Conservation (phyloP, 257 asterid genomes). For the Linderniella brevidens region DNA sequence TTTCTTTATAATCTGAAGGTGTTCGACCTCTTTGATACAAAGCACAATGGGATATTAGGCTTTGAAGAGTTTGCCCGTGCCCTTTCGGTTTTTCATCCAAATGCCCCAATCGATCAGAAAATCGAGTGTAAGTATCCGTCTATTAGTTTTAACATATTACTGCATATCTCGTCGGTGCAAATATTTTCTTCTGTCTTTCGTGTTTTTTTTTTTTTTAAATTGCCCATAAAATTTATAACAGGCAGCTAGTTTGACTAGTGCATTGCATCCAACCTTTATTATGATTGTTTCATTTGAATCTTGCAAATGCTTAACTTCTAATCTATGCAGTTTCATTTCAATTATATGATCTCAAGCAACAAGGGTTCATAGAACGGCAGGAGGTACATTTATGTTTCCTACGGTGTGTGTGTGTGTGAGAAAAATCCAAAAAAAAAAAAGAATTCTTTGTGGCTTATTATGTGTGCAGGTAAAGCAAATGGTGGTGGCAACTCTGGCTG, state of each 20-base stretch:
- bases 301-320: too few relatives aligned
- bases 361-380: constrained; percentile 62
- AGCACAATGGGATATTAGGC: constrained; percentile 54
- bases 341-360: constrained; percentile 68
- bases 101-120: constrained; percentile 52
- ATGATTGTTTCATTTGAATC: constrained; percentile 3
- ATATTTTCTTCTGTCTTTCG: too few relatives aligned
- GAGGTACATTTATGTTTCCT: constrained; percentile 28
- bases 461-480: constrained; percentile 49
- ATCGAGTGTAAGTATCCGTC: constrained; percentile 36
- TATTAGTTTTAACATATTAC: too few relatives aligned
- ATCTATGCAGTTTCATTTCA: constrained; percentile 58
- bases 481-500: constrained; percentile 75
- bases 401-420: not conserved
- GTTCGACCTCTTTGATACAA: constrained; percentile 51
- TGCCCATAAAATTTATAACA: constrained; percentile 1
- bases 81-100: constrained; percentile 65
- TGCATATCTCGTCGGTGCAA: too few relatives aligned
- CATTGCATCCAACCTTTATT: too few relatives aligned
- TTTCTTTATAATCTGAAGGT: constrained; percentile 20
- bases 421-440: not conserved
- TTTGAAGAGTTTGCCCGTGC: constrained; percentile 62
- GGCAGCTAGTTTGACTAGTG: too few relatives aligned
- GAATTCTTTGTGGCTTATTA: not conserved
- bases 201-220: too few relatives aligned